Evolutionary conservation across 2,329 filamentous ascomycete species (phyloP).

Genomic region (Claviceps paspali): DNA sequence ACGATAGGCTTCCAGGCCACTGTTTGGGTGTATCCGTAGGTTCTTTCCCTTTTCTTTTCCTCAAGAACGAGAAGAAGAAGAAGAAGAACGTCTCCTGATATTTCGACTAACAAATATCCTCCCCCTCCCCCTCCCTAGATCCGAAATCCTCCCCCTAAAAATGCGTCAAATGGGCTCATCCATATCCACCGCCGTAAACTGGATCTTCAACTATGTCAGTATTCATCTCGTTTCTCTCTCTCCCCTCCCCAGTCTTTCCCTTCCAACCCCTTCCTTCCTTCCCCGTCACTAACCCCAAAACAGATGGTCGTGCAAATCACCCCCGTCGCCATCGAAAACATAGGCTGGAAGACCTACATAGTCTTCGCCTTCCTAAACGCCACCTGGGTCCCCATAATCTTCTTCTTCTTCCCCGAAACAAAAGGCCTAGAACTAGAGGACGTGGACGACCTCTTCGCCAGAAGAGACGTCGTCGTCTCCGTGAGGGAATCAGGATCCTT

Average conservation of each 20-base stretch:
- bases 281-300: too few relatives aligned
- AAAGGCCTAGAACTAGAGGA: conserved; percentile 26
- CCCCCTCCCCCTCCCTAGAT: too few relatives aligned
- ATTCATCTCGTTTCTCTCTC: background rate
- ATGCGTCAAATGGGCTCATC: conserved; percentile 18
- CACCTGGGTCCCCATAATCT: conserved; percentile 14
- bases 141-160: conserved; percentile 17
- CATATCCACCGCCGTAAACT: conserved; percentile 19
- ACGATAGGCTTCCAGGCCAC: conserved; percentile 13
- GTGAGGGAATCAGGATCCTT: too few relatives aligned
- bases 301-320: conserved; percentile 8
- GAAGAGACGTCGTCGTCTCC: too few relatives aligned
- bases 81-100: too few relatives aligned
- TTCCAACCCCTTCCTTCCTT: too few relatives aligned
- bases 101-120: too few relatives aligned
- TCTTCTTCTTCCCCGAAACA: conserved; percentile 16
- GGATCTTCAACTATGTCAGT: conserved; percentile 20
- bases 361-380: conserved; percentile 16
- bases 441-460: conserved; percentile 19
- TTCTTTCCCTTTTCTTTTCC: background rate
- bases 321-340: conserved; percentile 10
- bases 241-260: too few relatives aligned
- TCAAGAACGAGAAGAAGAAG: background rate
- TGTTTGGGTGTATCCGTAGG: conserved; percentile 19
- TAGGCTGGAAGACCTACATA: conserved; percentile 15